These are phyloP conservation scores for Candida yuanshanica DNA, from an alignment of 805 yeast species.

Conservation along the genomic window DNA sequence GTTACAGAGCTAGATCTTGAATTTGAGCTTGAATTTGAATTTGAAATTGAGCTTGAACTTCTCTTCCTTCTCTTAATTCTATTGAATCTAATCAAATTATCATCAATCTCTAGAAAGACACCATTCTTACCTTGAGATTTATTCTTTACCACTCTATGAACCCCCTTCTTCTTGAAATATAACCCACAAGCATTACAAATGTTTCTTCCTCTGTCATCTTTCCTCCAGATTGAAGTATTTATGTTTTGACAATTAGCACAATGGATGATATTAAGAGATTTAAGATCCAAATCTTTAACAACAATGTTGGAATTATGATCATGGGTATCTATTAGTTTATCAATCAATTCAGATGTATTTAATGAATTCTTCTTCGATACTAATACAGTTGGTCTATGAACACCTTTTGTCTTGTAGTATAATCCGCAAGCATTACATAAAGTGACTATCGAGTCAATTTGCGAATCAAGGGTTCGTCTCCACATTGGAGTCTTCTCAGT, in stretches of 20 bases:
- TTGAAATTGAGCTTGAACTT: not conserved
- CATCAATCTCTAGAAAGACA: constrained; percentile 16
- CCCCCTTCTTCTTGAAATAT: constrained; percentile 49
- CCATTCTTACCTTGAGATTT: constrained; percentile 5
- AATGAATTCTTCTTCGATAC: constrained; percentile 25
- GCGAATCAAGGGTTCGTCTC: constrained; percentile 66
- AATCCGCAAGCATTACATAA: constrained; percentile 85
- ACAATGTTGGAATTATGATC: constrained; percentile 1
- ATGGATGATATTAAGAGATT: constrained; percentile 13
- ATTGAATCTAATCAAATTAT: constrained; percentile 16
- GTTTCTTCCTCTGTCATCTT: constrained; percentile 84
- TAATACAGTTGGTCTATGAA: constrained; percentile 68
- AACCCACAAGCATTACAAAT: constrained; percentile 95
- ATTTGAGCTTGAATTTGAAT: not conserved
- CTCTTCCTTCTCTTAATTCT: constrained; percentile 18
- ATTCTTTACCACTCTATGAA: constrained; percentile 11
- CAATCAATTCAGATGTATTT: constrained; percentile 8
- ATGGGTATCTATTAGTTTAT: constrained; percentile 3
- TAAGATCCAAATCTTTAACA: constrained; percentile 7
- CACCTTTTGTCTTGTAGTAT: constrained; percentile 67
- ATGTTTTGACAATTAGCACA: constrained; percentile 87
- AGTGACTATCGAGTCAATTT: constrained; percentile 60
- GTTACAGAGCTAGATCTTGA: not conserved
- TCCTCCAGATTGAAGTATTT: constrained; percentile 91
- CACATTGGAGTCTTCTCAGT: constrained; percentile 82